phyloP scores from a whole-genome alignment of 1,284 basidiomycete genomes.

The Anthracocystis walkeri region DNA sequence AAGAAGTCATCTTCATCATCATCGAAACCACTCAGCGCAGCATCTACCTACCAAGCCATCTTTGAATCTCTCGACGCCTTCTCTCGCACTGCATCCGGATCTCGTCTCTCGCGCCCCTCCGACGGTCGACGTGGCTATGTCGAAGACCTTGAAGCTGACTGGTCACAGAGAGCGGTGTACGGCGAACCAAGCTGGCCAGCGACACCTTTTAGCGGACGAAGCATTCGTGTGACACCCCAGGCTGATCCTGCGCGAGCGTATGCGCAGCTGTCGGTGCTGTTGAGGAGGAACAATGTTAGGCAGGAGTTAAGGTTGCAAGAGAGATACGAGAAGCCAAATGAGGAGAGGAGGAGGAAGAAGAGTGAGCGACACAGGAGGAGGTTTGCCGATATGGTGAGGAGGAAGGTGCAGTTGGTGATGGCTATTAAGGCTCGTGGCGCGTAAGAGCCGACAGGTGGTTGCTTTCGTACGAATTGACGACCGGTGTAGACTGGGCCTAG shows the following conservation, averaged over 20 bases:
- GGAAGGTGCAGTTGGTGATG: slow-evolving; percentile 68
- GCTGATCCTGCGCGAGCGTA: slow-evolving; percentile 45
- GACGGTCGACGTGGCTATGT: slow-evolving; percentile 38
- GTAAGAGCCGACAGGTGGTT: slow-evolving; percentile 9
- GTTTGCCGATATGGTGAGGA: slow-evolving; percentile 66
- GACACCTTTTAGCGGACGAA: slow-evolving; percentile 41
- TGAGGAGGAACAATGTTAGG: slow-evolving; percentile 60
- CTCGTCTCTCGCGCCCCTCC: slow-evolving; percentile 26
- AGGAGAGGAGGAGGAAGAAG: slow-evolving; percentile 63
- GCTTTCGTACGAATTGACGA: no score
- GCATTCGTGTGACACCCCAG: slow-evolving; percentile 30
- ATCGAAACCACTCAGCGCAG: slow-evolving; percentile 6
- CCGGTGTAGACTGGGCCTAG: no score
- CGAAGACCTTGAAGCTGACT: slow-evolving; percentile 45
- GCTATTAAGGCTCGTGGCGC: slow-evolving; percentile 65
- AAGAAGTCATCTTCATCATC: neutral
- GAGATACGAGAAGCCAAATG: slow-evolving; percentile 68
- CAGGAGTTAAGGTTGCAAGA: slow-evolving; percentile 62
- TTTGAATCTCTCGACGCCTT: slow-evolving; percentile 39
- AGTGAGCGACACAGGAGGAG: slow-evolving; percentile 66
- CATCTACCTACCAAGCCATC: slow-evolving; percentile 42
- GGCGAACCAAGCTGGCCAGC: slow-evolving; percentile 47
- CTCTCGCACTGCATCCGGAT: slow-evolving; percentile 4
- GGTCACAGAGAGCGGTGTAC: slow-evolving; percentile 33
- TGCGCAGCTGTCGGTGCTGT: slow-evolving; percentile 34